Base-by-base conservation (phyloP, 805 yeast species). In the Metschnikowia kunwiensis region DNA sequence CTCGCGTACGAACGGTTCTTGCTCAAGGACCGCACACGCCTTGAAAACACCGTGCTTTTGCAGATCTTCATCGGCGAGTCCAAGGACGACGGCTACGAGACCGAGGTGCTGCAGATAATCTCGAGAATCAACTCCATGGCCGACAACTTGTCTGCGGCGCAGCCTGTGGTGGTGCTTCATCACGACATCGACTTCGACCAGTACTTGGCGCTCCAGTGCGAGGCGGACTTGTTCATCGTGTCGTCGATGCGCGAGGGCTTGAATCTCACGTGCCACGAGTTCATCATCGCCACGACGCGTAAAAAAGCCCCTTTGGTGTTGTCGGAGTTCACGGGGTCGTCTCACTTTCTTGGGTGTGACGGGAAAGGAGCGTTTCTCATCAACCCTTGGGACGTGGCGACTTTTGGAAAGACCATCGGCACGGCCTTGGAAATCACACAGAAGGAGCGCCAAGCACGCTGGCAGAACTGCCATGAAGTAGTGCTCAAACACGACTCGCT, bases 201-300 rank as follows among this genome's bases (percentile, higher is more conserved):
- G 60, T 93, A 93, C 55, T 59, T 93, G 40, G 97, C 96, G 0
- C 64, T 93, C 32, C 74, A 85, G 30, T 66, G 79, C 24, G 97
- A 88, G 55, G 96, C 97, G 1, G 94, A 86, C 47, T 70, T 78
- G 1, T 93, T 93, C 53, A 79, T 85, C 28, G 96, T 91, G 2
- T 80, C 94, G 7, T 85, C 96, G 1, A 75, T 91, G 71, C 80
- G 98, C 55, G 98, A 93, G 60, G 98, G 98, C 17, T 85, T 93
- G 88, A 93, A 93, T 52, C 70, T 93, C 54, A 89, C 97, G 0
- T 91, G 96, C 50, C 98, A 93, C 55, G 98, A 93, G 58, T 93
- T 83, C 57, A 75, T 88, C 27, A 82, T 81, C 37, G 85, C 95
- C 17, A 76, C 93, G 1, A 63, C 69, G 15, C 77, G 75, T 27